Base-by-base conservation (phyloP, 768 basidiomycete genomes). In the Amanita molliuscula region DNA sequence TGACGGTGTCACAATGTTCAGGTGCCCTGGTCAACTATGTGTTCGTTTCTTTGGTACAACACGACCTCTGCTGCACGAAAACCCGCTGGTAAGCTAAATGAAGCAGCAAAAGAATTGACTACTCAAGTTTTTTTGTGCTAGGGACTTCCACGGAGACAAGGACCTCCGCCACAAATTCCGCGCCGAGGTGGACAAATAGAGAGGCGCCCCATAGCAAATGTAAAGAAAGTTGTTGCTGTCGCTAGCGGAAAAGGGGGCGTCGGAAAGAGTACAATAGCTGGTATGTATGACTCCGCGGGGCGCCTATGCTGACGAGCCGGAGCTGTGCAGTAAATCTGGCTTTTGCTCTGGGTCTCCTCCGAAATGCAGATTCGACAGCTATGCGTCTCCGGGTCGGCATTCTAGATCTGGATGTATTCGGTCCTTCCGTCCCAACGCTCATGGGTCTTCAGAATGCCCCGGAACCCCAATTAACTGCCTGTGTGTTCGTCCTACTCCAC, bases 181-280 rank as follows among this genome's bases (percentile, higher is more conserved):
- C 74, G 83, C 26, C 69, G 73, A 54, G 68, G 73, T 1, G 77
- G 74, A 3, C 71, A 72, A 1, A 70, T 78, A 21, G 65, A 70
- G 52, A 84, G 80, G 62, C 66, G 78, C 29, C 59, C 68, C 0
- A 78, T 88, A 44, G 74, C 82, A 1, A 70, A 95, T 56, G 93
- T 92, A 6, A 81, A 82, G 56, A 81, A 82, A 54, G 81, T 94
- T 13, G 61, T 97, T 3, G 84, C 78, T 2, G 90, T 97, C 0
- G 88, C 92, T 6, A 90, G 88, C 55, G 94, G 92, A 4, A 97
- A 97, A 61, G 95, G 95, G 21, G 94, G 94, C 1, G 94, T 96
- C 15, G 94, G 94, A 15, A 98, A 96, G 67, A 92, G 89, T 54
- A 97, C 92, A 0, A 72, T 97, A 28, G 89, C 93, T 50, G 86